Conservation (phyloP, 2,329 filamentous ascomycete species). For the Pseudogymnoascus sp. region DNA sequence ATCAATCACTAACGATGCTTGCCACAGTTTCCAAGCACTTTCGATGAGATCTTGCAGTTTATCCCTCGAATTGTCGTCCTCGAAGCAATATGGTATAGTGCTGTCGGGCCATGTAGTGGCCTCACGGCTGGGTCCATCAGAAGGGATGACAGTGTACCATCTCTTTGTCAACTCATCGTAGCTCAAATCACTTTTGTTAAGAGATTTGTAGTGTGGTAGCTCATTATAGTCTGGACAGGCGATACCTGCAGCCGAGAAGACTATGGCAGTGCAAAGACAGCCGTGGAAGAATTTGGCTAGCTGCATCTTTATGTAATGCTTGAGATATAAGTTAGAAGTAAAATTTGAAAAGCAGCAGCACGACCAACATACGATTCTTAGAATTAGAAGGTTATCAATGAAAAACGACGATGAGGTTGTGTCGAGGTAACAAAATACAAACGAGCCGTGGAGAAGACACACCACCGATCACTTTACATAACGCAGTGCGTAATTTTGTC, state of each 20-base stretch:
- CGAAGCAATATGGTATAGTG: conserved; percentile 6
- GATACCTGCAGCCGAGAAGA: not conserved
- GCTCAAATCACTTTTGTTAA: not conserved
- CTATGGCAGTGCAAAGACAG: not conserved
- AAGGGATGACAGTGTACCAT: not conserved
- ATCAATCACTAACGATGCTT: not conserved
- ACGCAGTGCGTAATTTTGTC: not conserved
- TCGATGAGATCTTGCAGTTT: not conserved
- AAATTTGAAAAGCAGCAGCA: not conserved
- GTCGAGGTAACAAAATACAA: not conserved
- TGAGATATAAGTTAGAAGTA: not conserved
- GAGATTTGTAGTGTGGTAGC: not conserved
- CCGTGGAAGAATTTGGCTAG: not conserved
- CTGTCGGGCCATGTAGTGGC: conserved; percentile 1
- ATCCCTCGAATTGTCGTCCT: not conserved
- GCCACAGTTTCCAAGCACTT: not conserved
- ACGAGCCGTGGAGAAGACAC: not conserved
- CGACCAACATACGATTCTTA: not conserved
- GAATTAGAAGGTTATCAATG: not conserved
- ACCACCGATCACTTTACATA: not conserved
- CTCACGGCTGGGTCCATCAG: not conserved
- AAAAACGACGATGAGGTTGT: not conserved
- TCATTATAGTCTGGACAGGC: conserved; percentile 6
- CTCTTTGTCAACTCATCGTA: not conserved
- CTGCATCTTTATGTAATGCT: not conserved